Base-by-base conservation (phyloP, 1,284 basidiomycete genomes). In the Peniophora sp. region DNA sequence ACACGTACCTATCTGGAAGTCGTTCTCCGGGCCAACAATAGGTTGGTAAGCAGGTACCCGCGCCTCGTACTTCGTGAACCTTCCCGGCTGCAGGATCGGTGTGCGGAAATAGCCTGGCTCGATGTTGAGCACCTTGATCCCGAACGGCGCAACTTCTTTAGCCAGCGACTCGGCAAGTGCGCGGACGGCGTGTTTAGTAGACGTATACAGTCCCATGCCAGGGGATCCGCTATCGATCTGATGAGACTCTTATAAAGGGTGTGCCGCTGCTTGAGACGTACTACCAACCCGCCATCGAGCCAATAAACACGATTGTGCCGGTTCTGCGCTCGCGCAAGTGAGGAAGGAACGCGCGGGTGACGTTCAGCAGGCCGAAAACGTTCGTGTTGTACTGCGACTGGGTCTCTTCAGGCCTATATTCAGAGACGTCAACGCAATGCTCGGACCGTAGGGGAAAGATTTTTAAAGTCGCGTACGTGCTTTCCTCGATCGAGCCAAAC, bases 81-180 rank as follows among this genome's bases (percentile, higher is more conserved):
- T 65, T 64, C 50, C 70, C 64, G 22, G 59, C 50, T 1, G 54
- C 56, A 74, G 61, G 58, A 74, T 64, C 1, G 60, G 52, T 0
- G 72, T 75, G 25, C 73, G 64, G 63, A 73, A 74, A 56, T 69
- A 72, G 8, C 73, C 73, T 38, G 68, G 68, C 41, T 77, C 73
- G 45, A 75, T 54, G 53, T 64, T 70, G 49, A 69, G 62, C 51
- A 66, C 69, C n/a, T 70, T 66, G 2, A 77, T 59, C 2, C 73
- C 72, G 20, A 76, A 56, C 1, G 71, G 70, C 5, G 65, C 52
- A 11, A 75, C 66, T 57, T 76, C 73, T 0, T 57, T 60, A 51
- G 73, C 57, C 9, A 75, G 61, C 2, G 64, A 60, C n/a, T 61
- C 56, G 2, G 72, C 68, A 10, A 75, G 54, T 25, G 61, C 69